Percentiles rank a stretch among this genome's conserved stretches.
phyloP scores from a whole-genome alignment of 805 yeast species.

The Wickerhamiella sorbophila region DNA sequence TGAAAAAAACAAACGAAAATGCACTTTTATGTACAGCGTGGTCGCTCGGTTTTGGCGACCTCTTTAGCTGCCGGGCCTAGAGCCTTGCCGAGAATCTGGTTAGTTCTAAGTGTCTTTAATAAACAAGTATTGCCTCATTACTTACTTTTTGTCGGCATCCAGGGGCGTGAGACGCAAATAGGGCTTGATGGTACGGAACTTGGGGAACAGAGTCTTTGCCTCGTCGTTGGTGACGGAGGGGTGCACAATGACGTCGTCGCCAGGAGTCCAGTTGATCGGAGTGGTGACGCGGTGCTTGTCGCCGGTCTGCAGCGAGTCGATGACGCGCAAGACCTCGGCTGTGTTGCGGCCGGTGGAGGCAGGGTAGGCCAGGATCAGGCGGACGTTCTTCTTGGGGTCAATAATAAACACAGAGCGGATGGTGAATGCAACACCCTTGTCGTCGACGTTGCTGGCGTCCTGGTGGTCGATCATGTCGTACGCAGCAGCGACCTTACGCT shows the following conservation, averaged over 20 bases:
- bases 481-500: slow-evolving; percentile 65
- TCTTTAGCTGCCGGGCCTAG: too few relatives aligned
- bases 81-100: too few relatives aligned
- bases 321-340: slow-evolving; percentile 79
- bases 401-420: slow-evolving; percentile 88
- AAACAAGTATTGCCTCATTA: too few relatives aligned
- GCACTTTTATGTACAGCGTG: too few relatives aligned
- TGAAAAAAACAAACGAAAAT: too few relatives aligned
- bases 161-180: slow-evolving; percentile 62
- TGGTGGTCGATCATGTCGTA: slow-evolving; percentile 85
- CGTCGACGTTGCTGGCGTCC: slow-evolving; percentile 59
- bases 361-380: slow-evolving; percentile 80
- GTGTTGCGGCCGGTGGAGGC: slow-evolving; percentile 94
- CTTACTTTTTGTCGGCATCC: slow-evolving; percentile 15
- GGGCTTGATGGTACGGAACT: slow-evolving; percentile 80
- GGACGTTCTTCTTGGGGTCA: slow-evolving; percentile 82
- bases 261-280: slow-evolving; percentile 84
- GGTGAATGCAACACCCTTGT: slow-evolving; percentile 69
- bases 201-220: slow-evolving; percentile 75
- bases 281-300: slow-evolving; percentile 84
- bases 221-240: slow-evolving; percentile 75
- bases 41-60: too few relatives aligned
- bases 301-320: slow-evolving; percentile 79
- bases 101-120: too few relatives aligned
- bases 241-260: slow-evolving; percentile 88